Base-by-base conservation (phyloP, 169 alveolate genomes). In the Plasmodium vinckei region DNA sequence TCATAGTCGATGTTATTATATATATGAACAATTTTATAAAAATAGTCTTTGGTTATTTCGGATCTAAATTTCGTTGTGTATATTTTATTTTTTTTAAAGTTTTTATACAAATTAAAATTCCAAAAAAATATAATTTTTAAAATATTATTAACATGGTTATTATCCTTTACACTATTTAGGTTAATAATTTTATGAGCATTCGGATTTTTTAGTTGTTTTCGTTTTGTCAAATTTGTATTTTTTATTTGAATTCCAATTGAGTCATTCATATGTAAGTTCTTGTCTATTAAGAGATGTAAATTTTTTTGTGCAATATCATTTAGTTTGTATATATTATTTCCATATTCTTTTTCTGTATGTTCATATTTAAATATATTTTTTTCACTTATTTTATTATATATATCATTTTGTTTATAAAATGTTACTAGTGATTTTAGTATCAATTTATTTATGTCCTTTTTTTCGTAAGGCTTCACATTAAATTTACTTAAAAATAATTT, bases 21-120 rank as follows among this genome's bases (percentile, higher is more conserved):
- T 10, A 86, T 70, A 17, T 19, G 15, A 25, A 86, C 27, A 71
- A 86, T 86, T 69, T 54, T 86, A 53, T 86, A 86, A 60, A 86
- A 86, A 59, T 86, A 86, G 13, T 70, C 86, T 21, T 86, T 86
- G 12, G 42, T 60, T 25, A 86, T 86, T 86, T 86, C 91, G 6
- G 39, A 33, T 46, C 54, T 64, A 86, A 69, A 86, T 46, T 47
- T 69, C 23, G 23, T 69, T 23, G 71, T 17, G 39, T 86, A 86
- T 10, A 70, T 86, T 57, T 86, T 70, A 49, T 68, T 86, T 60
- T 86, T 86, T 70, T 56, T 68, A 70, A 86, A 86, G 59, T 59
- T 86, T 71, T 69, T 86, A 53, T 86, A 86, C 60, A 86, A 27
- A 47, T 70, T 59, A 56, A 86, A 86, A 86, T 86, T 86, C 91